Conservation (phyloP, 2,329 filamentous ascomycete genomes). For the Celoporthe dispersa region DNA sequence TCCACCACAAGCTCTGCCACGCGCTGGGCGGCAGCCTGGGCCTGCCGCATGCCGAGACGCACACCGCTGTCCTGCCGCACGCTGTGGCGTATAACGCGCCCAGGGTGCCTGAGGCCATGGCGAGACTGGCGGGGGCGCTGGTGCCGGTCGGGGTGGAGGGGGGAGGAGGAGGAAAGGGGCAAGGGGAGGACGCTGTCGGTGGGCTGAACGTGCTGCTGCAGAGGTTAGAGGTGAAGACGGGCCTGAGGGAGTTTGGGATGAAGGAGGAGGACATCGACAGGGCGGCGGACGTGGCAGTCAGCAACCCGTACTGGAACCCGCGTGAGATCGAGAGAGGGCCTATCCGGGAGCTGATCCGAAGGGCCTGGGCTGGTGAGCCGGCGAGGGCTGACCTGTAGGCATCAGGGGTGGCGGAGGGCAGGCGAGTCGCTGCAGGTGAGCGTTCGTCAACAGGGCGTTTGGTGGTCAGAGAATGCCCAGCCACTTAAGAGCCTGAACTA, state of each 20-base stretch:
- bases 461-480: background rate
- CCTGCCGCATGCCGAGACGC: slow-evolving; percentile 68
- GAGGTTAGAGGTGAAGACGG: slow-evolving; percentile 56
- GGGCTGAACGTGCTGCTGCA: slow-evolving; percentile 60
- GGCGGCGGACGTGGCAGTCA: slow-evolving; percentile 59
- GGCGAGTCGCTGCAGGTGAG: no score
- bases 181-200: slow-evolving; percentile 58
- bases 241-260: slow-evolving; percentile 58
- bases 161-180: slow-evolving; percentile 38
- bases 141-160: slow-evolving; percentile 42
- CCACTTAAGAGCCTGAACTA: background rate
- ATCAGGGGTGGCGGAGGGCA: no score
- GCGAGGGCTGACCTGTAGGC: slow-evolving; percentile 54
- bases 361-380: slow-evolving; percentile 61
- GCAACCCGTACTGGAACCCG: slow-evolving; percentile 63
- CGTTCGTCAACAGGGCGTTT: background rate
- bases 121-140: slow-evolving; percentile 54
- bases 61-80: slow-evolving; percentile 66
- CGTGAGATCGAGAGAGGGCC: slow-evolving; percentile 53
- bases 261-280: slow-evolving; percentile 61
- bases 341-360: slow-evolving; percentile 58
- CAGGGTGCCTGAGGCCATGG: slow-evolving; percentile 55
- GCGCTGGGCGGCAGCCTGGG: slow-evolving; percentile 66
- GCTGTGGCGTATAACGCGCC: slow-evolving; percentile 66
- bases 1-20: slow-evolving; percentile 72